These are phyloP conservation scores for Suillus discolor DNA, from an alignment of 768 basidiomycete species.

Conservation along the genomic window DNA sequence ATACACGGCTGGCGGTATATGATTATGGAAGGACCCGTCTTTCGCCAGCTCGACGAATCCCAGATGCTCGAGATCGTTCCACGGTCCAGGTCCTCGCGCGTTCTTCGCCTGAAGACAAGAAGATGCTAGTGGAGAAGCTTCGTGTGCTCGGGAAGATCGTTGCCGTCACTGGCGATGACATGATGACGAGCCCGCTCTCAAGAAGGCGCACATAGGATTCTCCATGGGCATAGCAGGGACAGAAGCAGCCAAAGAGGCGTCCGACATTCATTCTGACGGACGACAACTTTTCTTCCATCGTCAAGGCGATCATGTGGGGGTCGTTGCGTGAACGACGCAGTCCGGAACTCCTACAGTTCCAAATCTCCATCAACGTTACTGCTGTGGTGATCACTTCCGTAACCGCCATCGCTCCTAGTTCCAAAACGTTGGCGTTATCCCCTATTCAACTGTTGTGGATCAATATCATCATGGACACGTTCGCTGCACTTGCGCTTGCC, in stretches of 20 bases:
- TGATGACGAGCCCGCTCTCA: slow-evolving; percentile 95
- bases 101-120: slow-evolving; percentile 93
- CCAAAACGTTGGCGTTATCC: slow-evolving; percentile 84
- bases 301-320: slow-evolving; percentile 99
- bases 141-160: slow-evolving; percentile 87
- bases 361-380: slow-evolving; percentile 91
- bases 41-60: slow-evolving; percentile 70
- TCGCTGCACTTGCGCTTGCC: slow-evolving; percentile 95
- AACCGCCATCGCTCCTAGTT: slow-evolving; percentile 79
- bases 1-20: slow-evolving; percentile 89
- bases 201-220: slow-evolving; percentile 95
- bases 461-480: slow-evolving; percentile 98
- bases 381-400: slow-evolving; percentile 94
- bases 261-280: slow-evolving; percentile 99
- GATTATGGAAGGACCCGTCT: slow-evolving; percentile 97
- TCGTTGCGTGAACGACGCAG: slow-evolving; percentile 96
- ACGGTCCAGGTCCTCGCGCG: slow-evolving; percentile 94
- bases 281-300: slow-evolving; percentile 94
- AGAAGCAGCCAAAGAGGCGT: slow-evolving; percentile 98
- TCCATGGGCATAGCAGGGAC: slow-evolving; percentile 97
- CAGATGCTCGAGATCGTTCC: slow-evolving; percentile 87
- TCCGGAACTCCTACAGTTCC: slow-evolving; percentile 96
- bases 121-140: slow-evolving; percentile 85
- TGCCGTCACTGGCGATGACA: slow-evolving; percentile 96
- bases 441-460: slow-evolving; percentile 99